A percentile compares a stretch with the other conserved stretches of the same genome.
phyloP scores from a whole-genome alignment of 805 yeast genomes.

The Saccharomycopsis lassenensis region DNA sequence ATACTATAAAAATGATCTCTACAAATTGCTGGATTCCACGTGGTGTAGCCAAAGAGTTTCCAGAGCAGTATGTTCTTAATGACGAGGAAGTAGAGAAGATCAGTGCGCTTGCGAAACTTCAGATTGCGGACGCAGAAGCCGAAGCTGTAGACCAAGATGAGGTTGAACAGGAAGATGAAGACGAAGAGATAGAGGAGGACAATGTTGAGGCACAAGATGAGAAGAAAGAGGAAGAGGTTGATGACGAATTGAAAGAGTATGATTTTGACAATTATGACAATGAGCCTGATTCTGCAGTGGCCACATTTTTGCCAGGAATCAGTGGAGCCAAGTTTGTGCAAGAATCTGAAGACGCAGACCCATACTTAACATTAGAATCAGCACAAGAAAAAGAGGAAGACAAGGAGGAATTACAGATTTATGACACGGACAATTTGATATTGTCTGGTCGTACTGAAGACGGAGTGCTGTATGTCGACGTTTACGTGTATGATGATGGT shows the following conservation, averaged over 20 bases:
- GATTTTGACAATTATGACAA: conserved; percentile 79
- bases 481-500: conserved; percentile 89
- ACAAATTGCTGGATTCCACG: conserved; percentile 94
- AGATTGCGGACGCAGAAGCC: conserved; percentile 64
- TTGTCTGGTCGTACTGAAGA: conserved; percentile 94
- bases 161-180: conserved; percentile 25
- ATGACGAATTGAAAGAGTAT: conserved; percentile 81
- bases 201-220: conserved; percentile 22
- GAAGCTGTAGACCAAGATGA: conserved; percentile 20
- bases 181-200: conserved; percentile 16
- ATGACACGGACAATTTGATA: conserved; percentile 82
- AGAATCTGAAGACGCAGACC: conserved; percentile 36
- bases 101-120: conserved; percentile 71
- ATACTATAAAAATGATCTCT: conserved; percentile 80
- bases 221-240: conserved; percentile 48
- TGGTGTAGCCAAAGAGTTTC: conserved; percentile 89
- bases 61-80: conserved; percentile 76
- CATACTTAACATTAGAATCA: conserved; percentile 42
- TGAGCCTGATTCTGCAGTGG: conserved; percentile 49
- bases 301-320: conserved; percentile 64
- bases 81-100: conserved; percentile 92
- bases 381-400: conserved; percentile 64
- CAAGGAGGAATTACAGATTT: conserved; percentile 71
- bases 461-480: conserved; percentile 84
- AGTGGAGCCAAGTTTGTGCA: conserved; percentile 47